Evolutionary conservation across 345 rosid species (phyloP), one percentile per base, ranked within the genome.

Genomic region (Lagerstroemia speciosa): DNA sequence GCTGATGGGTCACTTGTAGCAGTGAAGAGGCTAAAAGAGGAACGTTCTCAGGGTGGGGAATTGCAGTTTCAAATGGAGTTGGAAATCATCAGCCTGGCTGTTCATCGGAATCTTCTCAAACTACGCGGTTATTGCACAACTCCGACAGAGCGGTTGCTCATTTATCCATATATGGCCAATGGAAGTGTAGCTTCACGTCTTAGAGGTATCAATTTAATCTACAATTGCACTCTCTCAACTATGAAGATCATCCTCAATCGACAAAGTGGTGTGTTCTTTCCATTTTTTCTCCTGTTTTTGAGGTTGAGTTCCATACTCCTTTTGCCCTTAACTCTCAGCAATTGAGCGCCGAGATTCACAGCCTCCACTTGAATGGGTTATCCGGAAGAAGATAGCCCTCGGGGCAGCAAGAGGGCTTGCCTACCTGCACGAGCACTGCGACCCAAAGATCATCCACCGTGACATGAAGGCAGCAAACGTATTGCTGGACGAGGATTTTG

Each of bases 401-500:
- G 69, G 69, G 38, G 52, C 63, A 32, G 74, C 69, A 10, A 48
- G 36, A 24, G 74, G 74, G 50, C 64, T 71, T 27, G 34, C 38
- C 36, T 1, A 36, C 0, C 53, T 71, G 48, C 74, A 71, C n/a
- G 62, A 34, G 26, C 29, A 32, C 40, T 68, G 62, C 34, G 8
- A 60, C 36, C 65, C 26, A 14, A 45, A 20, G 53, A 61, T 69
- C 10, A 15, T 68, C 2, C 71, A 68, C 32, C 50, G 24, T 22
- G 34, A 68, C 32, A 24, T 68, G n/a, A 69, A 69, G 31, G 37
- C 72, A 12, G 37, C 64, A 26, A 69, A 69, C 65, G 37, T 69
- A 24, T 19, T 69, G 45, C 60, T 68, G 46, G 71, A 36, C 9
- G 64, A 52, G 20, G 63, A 53, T n/a, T 68, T 53, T 36, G 46